These are phyloP conservation scores for Globisporangium uncinulatum DNA, from an alignment of 352 stramenopile genomes.

Conservation along the genomic window DNA sequence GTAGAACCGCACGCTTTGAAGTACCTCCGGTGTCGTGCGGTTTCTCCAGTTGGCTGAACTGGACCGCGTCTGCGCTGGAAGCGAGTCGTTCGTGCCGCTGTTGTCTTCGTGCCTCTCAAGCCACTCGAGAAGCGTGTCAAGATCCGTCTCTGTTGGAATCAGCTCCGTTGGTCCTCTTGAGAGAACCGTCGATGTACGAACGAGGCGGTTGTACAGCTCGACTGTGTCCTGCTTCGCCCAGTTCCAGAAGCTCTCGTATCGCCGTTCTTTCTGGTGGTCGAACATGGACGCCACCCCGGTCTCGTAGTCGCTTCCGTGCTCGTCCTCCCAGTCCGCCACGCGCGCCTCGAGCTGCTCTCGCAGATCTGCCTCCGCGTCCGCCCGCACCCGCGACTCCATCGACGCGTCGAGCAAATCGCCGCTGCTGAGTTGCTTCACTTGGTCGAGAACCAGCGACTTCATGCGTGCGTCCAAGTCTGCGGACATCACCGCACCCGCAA, in stretches of 20 bases:
- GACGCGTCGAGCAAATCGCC: conserved; percentile 45
- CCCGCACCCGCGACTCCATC: conserved; percentile 42
- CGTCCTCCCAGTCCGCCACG: conserved; percentile 40
- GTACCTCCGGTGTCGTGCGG: conserved; percentile 56
- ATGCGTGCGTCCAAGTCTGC: conserved; percentile 50
- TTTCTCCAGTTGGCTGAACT: conserved; percentile 60
- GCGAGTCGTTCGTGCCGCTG: conserved; percentile 28
- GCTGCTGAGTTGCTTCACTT: conserved; percentile 35
- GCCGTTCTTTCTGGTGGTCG: conserved; percentile 62
- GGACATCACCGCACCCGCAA: conserved; percentile 17
- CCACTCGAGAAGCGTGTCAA: conserved; percentile 49
- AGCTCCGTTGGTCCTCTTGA: conserved; percentile 14
- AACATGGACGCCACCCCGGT: conserved; percentile 54
- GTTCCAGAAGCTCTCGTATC: conserved; percentile 83
- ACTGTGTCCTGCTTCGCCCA: conserved; percentile 68
- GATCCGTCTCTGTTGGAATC: conserved; percentile 25
- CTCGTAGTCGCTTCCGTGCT: conserved; percentile 57
- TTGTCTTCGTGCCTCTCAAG: conserved; percentile 35
- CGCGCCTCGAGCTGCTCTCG: conserved; percentile 51
- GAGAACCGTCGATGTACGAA: conserved; percentile 19
- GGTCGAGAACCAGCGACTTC: conserved; percentile 52
- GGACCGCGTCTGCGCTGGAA: conserved; percentile 6
- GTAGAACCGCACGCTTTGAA: conserved; percentile 50
- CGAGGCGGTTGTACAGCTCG: conserved; percentile 53
- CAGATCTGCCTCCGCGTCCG: conserved; percentile 43